Conservation (phyloP, 2,329 filamentous ascomycete genomes). For the Calonectria pteridis region DNA sequence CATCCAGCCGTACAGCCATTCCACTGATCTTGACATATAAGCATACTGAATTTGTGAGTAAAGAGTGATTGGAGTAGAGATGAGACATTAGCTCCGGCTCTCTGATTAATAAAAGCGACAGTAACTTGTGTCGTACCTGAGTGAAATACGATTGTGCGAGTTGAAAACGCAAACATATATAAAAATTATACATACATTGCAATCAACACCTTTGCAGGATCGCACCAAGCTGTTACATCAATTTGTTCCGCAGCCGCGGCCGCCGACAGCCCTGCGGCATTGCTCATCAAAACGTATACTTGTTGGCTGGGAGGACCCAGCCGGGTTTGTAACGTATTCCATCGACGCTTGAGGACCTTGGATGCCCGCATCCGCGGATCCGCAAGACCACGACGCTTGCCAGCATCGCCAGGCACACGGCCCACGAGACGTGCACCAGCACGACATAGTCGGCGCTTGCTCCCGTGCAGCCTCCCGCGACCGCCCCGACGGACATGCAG, state of each 20-base stretch:
- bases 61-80: background rate
- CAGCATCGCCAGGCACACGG: constrained; percentile 42
- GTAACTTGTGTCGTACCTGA: background rate
- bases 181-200: background rate
- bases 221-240: background rate
- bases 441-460: constrained; percentile 40
- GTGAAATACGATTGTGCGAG: background rate
- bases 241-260: background rate
- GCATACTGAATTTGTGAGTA: background rate
- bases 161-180: background rate
- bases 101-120: background rate
- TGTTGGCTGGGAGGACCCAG: background rate
- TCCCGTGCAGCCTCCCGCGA: constrained; percentile 31
- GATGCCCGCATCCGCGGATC: constrained; percentile 19
- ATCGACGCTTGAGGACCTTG: constrained; percentile 6
- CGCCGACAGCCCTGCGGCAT: background rate
- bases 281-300: constrained; percentile 1
- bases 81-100: background rate
- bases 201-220: background rate
- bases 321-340: background rate
- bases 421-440: constrained; percentile 43
- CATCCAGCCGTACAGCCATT: background rate
- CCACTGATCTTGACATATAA: background rate
- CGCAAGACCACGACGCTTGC: constrained; percentile 30
- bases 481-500: constrained; percentile 34